Percentiles rank a stretch among this genome's conserved stretches.
phyloP scores from a whole-genome alignment of 306 rosid species.

The Lablab purpureus region DNA sequence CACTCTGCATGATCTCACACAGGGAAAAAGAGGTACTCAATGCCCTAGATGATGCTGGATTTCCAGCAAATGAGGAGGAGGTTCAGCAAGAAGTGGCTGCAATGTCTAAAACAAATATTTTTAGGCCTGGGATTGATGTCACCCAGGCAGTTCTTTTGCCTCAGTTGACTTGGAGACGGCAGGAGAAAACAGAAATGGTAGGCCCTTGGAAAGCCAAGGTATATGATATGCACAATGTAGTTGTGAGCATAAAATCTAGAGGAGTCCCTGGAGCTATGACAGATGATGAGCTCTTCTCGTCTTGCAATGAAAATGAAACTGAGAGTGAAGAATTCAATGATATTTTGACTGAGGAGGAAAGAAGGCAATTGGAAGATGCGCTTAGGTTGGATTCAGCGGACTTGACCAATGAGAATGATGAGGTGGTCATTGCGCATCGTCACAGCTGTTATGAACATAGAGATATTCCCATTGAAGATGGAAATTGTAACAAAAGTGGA shows the following conservation, averaged over 20 bases:
- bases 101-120: slow-evolving; percentile 94
- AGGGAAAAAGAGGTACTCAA: slow-evolving; percentile 90
- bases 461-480: slow-evolving; percentile 80
- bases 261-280: slow-evolving; percentile 98
- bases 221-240: slow-evolving; percentile 96
- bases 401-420: slow-evolving; percentile 61
- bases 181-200: slow-evolving; percentile 87
- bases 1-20: slow-evolving; percentile 96
- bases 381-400: slow-evolving; percentile 82
- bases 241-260: slow-evolving; percentile 93
- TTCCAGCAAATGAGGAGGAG: slow-evolving; percentile 89
- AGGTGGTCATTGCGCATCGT: slow-evolving; percentile 69
- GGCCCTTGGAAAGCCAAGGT: slow-evolving; percentile 97
- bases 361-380: slow-evolving; percentile 87
- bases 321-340: slow-evolving; percentile 84
- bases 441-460: slow-evolving; percentile 71
- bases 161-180: slow-evolving; percentile 96
- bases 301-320: slow-evolving; percentile 85
- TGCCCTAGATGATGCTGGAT: slow-evolving; percentile 92
- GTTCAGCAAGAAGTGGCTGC: slow-evolving; percentile 91
- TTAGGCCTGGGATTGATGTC: slow-evolving; percentile 96
- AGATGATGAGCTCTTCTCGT: slow-evolving; percentile 82
- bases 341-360: slow-evolving; percentile 92
- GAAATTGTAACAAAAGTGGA: slow-evolving; percentile 58
- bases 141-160: slow-evolving; percentile 98